Evolutionary conservation across 345 rosid genomes (phyloP).

Genomic region (Ceriops decandra): DNA sequence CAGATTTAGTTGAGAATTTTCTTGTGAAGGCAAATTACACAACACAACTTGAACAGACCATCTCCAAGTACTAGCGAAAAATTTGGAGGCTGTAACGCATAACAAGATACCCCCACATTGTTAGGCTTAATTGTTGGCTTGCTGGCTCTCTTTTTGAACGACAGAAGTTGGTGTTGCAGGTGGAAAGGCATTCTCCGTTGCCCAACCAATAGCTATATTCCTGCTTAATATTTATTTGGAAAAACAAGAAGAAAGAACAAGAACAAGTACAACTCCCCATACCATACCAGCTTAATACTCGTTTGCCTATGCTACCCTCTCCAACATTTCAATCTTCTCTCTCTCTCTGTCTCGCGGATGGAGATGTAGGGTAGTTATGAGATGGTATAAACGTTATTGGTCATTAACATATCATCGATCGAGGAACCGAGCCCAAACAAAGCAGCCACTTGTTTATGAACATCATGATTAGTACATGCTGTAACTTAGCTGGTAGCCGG

Average conservation of each 20-base stretch:
- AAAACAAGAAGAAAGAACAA: background rate
- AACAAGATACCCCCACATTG: background rate
- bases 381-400: background rate
- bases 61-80: too few relatives aligned
- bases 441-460: conserved; percentile 25
- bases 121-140: background rate
- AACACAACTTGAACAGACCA: too few relatives aligned
- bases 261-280: too few relatives aligned
- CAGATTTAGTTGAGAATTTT: too few relatives aligned
- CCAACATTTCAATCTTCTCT: too few relatives aligned
- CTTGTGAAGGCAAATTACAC: too few relatives aligned
- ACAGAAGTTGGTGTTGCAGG: background rate
- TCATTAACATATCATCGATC: background rate
- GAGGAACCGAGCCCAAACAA: background rate
- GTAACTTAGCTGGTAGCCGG: conserved; percentile 48
- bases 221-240: background rate
- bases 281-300: too few relatives aligned
- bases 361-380: too few relatives aligned
- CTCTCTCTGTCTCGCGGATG: too few relatives aligned
- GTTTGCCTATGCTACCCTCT: background rate
- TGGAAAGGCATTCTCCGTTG: conserved; percentile 20
- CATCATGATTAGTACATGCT: background rate
- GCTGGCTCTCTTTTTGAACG: background rate
- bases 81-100: conserved; percentile 14
- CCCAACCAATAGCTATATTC: conserved; percentile 30